Evolutionary conservation across 1,284 basidiomycete genomes (phyloP).

Genomic region (Cystobasidium slooffiae): DNA sequence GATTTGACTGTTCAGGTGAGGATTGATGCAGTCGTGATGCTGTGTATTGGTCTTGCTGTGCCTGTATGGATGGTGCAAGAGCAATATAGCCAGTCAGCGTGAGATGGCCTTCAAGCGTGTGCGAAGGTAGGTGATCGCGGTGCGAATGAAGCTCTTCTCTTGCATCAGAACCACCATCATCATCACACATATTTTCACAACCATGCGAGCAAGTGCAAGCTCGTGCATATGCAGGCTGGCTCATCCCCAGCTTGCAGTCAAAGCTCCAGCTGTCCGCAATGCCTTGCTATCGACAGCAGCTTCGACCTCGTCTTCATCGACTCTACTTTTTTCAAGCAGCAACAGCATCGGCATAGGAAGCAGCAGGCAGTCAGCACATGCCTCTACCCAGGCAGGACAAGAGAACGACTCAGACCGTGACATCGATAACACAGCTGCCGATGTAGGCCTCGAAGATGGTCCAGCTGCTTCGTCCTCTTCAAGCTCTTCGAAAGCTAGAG

Average conservation of each 20-base stretch:
- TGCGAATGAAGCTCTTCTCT: not conserved
- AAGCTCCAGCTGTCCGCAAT: not conserved
- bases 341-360: not conserved
- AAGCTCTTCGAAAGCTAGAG: not conserved
- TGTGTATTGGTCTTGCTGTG: not conserved
- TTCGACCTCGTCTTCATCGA: not conserved
- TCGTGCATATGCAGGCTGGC: slow-evolving; percentile 16
- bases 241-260: slow-evolving; percentile 9
- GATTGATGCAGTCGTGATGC: not conserved
- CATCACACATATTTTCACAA: not conserved
- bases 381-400: slow-evolving; percentile 15
- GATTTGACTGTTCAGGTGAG: not conserved
- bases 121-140: slow-evolving; percentile 2
- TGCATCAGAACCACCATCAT: not conserved
- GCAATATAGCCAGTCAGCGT: too few relatives aligned
- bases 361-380: slow-evolving; percentile 1
- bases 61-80: too few relatives aligned
- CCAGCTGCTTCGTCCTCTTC: not conserved
- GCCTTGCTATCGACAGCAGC: not conserved
- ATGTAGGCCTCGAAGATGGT: not conserved
- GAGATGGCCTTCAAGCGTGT: not conserved
- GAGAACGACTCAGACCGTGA: not conserved
- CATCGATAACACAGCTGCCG: not conserved
- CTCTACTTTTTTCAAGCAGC: slow-evolving; percentile 3
- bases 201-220: slow-evolving; percentile 24